Evolutionary conservation across 352 stramenopile species (phyloP).

Genomic region (Aphanomyces invadans): DNA sequence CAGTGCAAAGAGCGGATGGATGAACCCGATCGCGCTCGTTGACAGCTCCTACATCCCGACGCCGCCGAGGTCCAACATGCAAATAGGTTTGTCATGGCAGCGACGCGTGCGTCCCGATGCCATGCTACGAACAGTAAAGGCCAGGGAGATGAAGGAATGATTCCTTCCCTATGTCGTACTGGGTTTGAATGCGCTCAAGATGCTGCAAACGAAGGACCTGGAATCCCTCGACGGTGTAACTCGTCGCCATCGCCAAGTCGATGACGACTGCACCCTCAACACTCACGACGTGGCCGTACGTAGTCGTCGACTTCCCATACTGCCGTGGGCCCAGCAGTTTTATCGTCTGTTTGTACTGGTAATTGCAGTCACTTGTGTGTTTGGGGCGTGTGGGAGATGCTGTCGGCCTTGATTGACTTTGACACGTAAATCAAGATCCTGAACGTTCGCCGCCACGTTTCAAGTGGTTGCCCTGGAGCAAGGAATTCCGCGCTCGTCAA

Average conservation of each 20-base stretch:
- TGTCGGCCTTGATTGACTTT: constrained; percentile 51
- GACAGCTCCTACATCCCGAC: constrained; percentile 62
- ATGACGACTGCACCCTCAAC: constrained; percentile 63
- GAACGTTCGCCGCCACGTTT: constrained; percentile 55
- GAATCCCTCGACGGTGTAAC: constrained; percentile 48
- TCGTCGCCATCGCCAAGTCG: constrained; percentile 46
- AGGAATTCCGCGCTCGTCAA: constrained; percentile 48
- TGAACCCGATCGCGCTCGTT: constrained; percentile 42
- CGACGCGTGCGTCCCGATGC: constrained; percentile 50
- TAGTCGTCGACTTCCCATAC: no score
- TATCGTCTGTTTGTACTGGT: no score
- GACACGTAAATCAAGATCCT: constrained; percentile 76
- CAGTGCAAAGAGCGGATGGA: constrained; percentile 60
- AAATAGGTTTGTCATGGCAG: constrained; percentile 76
- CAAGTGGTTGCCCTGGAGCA: constrained; percentile 45
- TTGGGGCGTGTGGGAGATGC: constrained; percentile 70
- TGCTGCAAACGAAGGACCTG: constrained; percentile 59
- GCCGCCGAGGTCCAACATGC: constrained; percentile 64
- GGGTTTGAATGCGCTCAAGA: constrained; percentile 74
- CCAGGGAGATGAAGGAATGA: constrained; percentile 21
- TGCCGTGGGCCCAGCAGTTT: no score
- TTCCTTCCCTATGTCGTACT: no score
- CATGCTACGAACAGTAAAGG: background rate
- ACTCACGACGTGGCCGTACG: constrained; percentile 57
- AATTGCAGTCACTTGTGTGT: constrained; percentile 76